Evolutionary conservation across 2,329 filamentous ascomycete species (phyloP), one percentile per base, ranked within the genome.

Genomic region (Fusarium sp.): DNA sequence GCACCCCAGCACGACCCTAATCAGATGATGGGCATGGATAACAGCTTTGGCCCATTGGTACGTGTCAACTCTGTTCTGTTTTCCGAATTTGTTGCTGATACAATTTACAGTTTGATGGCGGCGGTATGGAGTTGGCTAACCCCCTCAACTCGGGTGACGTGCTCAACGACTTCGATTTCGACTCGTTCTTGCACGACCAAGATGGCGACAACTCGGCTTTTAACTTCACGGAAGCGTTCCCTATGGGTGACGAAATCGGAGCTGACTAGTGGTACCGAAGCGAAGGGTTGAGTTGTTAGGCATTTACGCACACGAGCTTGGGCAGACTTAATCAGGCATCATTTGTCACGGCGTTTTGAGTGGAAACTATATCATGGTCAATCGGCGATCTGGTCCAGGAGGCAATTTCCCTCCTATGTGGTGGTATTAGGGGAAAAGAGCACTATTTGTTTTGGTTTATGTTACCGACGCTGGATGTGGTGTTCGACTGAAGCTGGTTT

Each of bases 151-250:
- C 84, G 8, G 80, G 79, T 56, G 85, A 90, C 74, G 88, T 90
- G 37, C 81, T 91, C 49, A 88, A 88, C 72, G 89, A 90, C 69
- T 91, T 91, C 72, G 89, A 91, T 67, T 84, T 91, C 71, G 89
- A 91, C 77, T 90, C 89, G 3, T 91, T 91, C 81, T 80, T 91
- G 10, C 88, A 91, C 68, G 84, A 86, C 63, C 82, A 83, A 64
- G 85, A 85, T 48, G 82, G 79, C 34, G 84, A 83, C 42, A 81
- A 81, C 43, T 78, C 80, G 45, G 78, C 75, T 7, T 90, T 90
- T 67, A 86, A 87, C 78, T 90, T 90, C 73, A 78, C 82, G 18
- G 79, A 81, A 25, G 77, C 79, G 47, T 88, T 88, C 74, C 76
- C 76, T n/a, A 86, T 90, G 80, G 82, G 82, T 42, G 81, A 84